Conservation (phyloP, 1,284 basidiomycete genomes). For the Ceratorhiza oryzae-sativae region DNA sequence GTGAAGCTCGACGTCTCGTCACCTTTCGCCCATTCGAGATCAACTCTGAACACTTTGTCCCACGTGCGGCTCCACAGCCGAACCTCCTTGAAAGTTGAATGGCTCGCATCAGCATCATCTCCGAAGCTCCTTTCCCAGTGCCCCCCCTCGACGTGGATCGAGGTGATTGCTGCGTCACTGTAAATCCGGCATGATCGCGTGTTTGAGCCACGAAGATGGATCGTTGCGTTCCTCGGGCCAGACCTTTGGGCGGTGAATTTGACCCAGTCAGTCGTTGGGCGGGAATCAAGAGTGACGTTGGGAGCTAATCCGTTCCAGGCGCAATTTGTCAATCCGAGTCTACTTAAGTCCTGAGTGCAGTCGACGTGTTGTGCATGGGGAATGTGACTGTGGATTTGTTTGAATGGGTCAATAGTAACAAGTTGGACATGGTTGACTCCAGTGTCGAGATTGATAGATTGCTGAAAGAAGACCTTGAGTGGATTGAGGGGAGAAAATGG, state of each 20-base stretch:
- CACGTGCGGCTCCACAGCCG: slow-evolving; percentile 75
- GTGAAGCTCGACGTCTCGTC: slow-evolving; percentile 47
- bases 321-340: slow-evolving; percentile 47
- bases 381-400: slow-evolving; percentile 55
- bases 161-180: slow-evolving; percentile 60
- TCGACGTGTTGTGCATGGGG: slow-evolving; percentile 55
- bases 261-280: slow-evolving; percentile 5
- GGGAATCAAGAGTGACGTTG: slow-evolving; percentile 41
- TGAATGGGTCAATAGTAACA: slow-evolving; percentile 53
- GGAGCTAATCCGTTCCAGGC: slow-evolving; percentile 50
- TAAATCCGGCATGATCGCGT: slow-evolving; percentile 69
- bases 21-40: slow-evolving; percentile 54
- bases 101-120: slow-evolving; percentile 57
- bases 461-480: slow-evolving; percentile 73
- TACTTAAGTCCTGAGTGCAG: slow-evolving; percentile 54
- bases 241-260: slow-evolving; percentile 53
- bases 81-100: slow-evolving; percentile 58
- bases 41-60: slow-evolving; percentile 64
- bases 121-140: slow-evolving; percentile 44
- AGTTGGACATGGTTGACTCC: slow-evolving; percentile 54
- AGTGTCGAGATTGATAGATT: slow-evolving; percentile 58
- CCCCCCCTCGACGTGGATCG: slow-evolving; percentile 52
- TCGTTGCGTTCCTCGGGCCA: slow-evolving; percentile 42
- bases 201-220: slow-evolving; percentile 61
- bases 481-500: slow-evolving; percentile 69